phyloP scores from a whole-genome alignment of 2,329 filamentous ascomycete genomes.

The Pseudocercospora ulei region DNA sequence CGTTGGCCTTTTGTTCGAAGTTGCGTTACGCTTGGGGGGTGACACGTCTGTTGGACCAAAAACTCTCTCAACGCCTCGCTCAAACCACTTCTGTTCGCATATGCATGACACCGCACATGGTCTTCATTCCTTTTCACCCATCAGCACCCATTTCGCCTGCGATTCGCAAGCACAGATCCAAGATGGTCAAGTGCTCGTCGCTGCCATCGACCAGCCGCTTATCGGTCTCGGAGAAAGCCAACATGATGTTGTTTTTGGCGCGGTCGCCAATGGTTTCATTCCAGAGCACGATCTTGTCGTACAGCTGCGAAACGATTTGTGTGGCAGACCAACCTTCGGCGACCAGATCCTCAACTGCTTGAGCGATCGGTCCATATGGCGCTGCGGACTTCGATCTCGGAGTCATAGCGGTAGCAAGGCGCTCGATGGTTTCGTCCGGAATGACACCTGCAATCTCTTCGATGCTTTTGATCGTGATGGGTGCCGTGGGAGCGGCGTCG shows the following conservation, averaged over 20 bases:
- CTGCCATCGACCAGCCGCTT: slow-evolving; percentile 90
- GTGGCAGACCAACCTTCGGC: slow-evolving; percentile 95
- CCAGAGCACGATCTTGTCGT: slow-evolving; percentile 63
- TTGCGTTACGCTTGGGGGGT: too few relatives aligned
- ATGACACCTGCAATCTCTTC: slow-evolving; percentile 97
- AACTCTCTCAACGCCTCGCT: slow-evolving; percentile 3
- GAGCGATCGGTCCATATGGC: slow-evolving; percentile 61
- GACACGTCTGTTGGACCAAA: too few relatives aligned
- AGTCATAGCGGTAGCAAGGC: slow-evolving; percentile 59
- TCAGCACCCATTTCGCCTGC: slow-evolving; percentile 22
- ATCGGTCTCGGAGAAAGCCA: slow-evolving; percentile 86
- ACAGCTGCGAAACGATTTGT: slow-evolving; percentile 77
- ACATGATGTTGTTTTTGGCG: slow-evolving; percentile 83
- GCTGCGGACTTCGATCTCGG: slow-evolving; percentile 52
- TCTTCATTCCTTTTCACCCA: slow-evolving; percentile 9
- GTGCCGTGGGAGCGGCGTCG: slow-evolving; percentile 29
- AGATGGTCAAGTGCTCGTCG: slow-evolving; percentile 83
- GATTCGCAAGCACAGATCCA: slow-evolving; percentile 75
- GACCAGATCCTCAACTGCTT: slow-evolving; percentile 78
- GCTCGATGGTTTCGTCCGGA: slow-evolving; percentile 61
- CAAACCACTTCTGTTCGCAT: not conserved
- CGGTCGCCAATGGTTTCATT: slow-evolving; percentile 74
- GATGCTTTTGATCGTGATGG: slow-evolving; percentile 66
- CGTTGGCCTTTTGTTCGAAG: too few relatives aligned
- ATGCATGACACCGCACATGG: not conserved